Base-by-base conservation (phyloP, 352 stramenopile genomes). In the Globisporangium middletonii region DNA sequence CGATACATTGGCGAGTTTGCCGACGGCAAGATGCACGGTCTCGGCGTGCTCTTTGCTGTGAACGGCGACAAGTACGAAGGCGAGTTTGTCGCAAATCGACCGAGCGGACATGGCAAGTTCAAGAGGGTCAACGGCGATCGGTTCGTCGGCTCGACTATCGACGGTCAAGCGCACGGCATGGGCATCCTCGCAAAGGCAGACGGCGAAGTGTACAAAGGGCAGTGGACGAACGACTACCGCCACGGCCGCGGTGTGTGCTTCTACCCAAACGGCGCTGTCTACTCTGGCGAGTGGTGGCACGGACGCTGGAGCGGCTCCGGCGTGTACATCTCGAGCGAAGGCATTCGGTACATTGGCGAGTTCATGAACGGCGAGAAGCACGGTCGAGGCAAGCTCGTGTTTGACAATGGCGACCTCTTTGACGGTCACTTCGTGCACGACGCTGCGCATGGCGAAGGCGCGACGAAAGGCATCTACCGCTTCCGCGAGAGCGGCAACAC, bases 201-300 rank as follows among this genome's bases (percentile, higher is more conserved):
- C 38, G 92, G 92, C 6, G 89, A 97, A 64, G 71, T 89, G n/a
- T 98, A 97, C 76, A 93, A 96, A 62, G 84, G 84, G 0, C 51
- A 89, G 43, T 94, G 82, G 82, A 55, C 73, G 9, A 62, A 55
- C 2, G 82, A 88, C 56, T 83, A 76, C 53, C 82, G 78, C 12
- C 71, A 89, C 42, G 78, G 82, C 1, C 74, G 55, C 6, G 84
- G 84, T 16, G 79, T 91, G 41, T 89, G 76, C 28, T 92, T 82
- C 57, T 92, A 92, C 51, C 59, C 78, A 0, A 92, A 92, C 59
- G 83, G 83, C 8, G 74, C 77, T 8, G 66, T 92, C 6, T 94
- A 92, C 61, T 78, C 79, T 33, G 84, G 84, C 19, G 57, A 68
- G 44, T 94, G 84, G 84, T 86, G 72, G 69, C 69, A 71, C 16